These are phyloP conservation scores for Mycena capillaripes DNA, from an alignment of 768 basidiomycete species.

Conservation along the genomic window DNA sequence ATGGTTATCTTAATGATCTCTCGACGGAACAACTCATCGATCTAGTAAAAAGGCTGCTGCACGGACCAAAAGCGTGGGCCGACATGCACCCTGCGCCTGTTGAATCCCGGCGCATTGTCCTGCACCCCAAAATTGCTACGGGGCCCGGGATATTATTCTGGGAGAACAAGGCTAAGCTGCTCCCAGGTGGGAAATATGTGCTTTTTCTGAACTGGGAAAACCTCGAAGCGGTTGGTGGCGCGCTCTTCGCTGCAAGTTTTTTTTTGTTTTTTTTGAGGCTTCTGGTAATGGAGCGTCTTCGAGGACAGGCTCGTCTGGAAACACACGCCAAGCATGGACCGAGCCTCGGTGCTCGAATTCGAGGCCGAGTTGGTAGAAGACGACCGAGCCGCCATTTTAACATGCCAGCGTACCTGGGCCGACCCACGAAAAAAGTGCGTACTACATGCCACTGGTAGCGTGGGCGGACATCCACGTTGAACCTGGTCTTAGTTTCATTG, in stretches of 20 bases:
- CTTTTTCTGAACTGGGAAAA: slow-evolving; percentile 5
- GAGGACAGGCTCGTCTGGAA: slow-evolving; percentile 22
- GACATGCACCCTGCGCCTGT: neutral
- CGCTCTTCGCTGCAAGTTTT: too few species aligned
- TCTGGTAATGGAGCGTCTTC: slow-evolving; percentile 13
- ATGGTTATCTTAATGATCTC: neutral
- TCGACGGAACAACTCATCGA: slow-evolving; percentile 11
- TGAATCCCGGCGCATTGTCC: neutral
- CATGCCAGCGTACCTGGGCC: neutral
- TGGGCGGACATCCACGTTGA: too few species aligned
- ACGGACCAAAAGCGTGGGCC: slow-evolving; percentile 15
- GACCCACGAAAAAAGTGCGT: neutral
- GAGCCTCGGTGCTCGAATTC: slow-evolving; percentile 6
- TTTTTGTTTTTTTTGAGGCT: too few species aligned
- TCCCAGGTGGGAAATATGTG: slow-evolving; percentile 17
- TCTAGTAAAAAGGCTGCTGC: neutral
- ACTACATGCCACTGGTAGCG: too few species aligned
- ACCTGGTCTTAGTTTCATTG: neutral
- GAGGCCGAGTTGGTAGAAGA: neutral
- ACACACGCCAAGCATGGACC: neutral
- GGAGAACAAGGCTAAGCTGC: neutral
- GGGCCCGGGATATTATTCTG: too few species aligned
- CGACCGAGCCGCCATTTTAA: neutral
- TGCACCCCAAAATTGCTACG: neutral
- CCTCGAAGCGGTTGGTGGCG: too few species aligned